phyloP scores from a whole-genome alignment of 768 basidiomycete genomes.

The Phaffia australis region DNA sequence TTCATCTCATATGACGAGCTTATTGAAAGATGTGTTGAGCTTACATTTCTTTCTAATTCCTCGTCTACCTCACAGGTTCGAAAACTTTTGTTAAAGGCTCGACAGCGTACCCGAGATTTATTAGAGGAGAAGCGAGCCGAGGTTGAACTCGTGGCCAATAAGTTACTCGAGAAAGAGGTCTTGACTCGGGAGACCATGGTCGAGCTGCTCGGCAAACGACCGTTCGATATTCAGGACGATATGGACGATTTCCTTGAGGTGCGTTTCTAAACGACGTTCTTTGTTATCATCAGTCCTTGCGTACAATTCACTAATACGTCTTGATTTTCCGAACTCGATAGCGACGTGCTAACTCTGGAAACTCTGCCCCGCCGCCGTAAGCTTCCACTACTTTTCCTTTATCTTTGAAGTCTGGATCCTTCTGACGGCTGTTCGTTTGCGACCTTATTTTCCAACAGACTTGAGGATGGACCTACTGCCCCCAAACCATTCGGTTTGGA shows the following conservation, averaged over 20 bases:
- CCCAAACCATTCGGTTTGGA: no score
- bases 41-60: conserved; percentile 3
- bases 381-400: no score
- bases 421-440: no score
- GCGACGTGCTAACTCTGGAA: no score
- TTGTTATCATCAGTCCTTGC: not conserved
- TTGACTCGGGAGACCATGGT: conserved; percentile 54
- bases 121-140: conserved; percentile 69
- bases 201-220: conserved; percentile 32
- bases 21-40: not conserved
- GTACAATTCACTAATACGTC: no score
- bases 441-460: no score
- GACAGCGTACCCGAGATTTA: conserved; percentile 68
- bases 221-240: conserved; percentile 51
- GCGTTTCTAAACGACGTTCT: no score
- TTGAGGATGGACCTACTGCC: no score
- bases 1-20: conserved; percentile 1
- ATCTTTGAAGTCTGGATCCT: no score
- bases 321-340: no score
- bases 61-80: conserved; percentile 6
- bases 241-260: conserved; percentile 51
- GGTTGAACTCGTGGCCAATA: conserved; percentile 85
- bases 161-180: conserved; percentile 88
- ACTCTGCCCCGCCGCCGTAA: no score
- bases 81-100: conserved; percentile 49